Conservation (phyloP, 768 basidiomycete genomes). For the Russula compacta region DNA sequence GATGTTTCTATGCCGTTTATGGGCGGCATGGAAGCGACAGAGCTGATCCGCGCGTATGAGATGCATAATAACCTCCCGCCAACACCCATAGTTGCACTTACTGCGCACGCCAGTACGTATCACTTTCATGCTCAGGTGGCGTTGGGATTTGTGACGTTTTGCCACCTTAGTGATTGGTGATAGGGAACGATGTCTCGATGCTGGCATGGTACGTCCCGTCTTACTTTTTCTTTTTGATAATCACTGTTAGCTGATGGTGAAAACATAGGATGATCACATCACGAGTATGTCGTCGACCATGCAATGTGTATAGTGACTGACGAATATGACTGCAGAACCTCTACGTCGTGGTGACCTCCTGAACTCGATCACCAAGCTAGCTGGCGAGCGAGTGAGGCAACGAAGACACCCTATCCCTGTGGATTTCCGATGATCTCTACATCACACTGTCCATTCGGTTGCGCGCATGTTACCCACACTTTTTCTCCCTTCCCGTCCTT, state of each 20-base stretch:
- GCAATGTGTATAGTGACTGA: not conserved
- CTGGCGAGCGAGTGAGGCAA: conserved; percentile 42
- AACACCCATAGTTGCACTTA: conserved; percentile 92
- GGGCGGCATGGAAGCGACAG: conserved; percentile 97
- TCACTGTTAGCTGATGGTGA: not conserved
- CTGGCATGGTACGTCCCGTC: conserved; percentile 43
- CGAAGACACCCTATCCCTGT: conserved; percentile 6
- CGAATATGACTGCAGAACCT: conserved; percentile 44
- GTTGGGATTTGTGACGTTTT: not conserved
- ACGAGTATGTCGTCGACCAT: conserved; percentile 49
- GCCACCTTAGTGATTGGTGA: conserved; percentile 71
- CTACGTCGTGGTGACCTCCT: conserved; percentile 68
- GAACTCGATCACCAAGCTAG: conserved; percentile 76
- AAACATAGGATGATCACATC: conserved; percentile 60
- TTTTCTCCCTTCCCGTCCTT: not conserved
- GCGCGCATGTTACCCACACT: too few species aligned
- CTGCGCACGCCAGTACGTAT: conserved; percentile 88
- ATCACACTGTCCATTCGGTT: not conserved
- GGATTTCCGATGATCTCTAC: conserved; percentile 8
- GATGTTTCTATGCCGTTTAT: conserved; percentile 98
- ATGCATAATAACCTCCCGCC: conserved; percentile 54
- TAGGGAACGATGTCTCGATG: conserved; percentile 63
- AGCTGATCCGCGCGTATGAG: conserved; percentile 83
- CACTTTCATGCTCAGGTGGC: not conserved
- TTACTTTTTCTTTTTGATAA: not conserved